Evolutionary conservation across 2,329 filamentous ascomycete genomes (phyloP).

Genomic region (Fusarium sp.): DNA sequence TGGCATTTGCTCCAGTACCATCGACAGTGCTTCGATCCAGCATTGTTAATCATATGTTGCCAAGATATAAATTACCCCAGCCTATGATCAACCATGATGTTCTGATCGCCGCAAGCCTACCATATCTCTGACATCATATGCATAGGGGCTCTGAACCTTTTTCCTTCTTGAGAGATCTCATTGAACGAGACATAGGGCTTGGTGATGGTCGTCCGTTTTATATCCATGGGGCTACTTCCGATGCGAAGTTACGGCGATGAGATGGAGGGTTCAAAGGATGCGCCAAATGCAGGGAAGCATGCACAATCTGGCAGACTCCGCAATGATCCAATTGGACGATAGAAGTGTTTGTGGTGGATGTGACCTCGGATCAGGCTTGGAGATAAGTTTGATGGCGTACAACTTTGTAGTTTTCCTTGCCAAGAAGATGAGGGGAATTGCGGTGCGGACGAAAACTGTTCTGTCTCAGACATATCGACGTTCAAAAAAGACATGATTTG

Average conservation of each 20-base stretch:
- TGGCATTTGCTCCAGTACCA: background rate
- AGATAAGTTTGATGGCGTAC: background rate
- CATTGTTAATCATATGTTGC: background rate
- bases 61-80: background rate
- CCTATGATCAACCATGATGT: background rate
- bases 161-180: background rate
- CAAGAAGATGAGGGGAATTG: background rate
- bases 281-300: slow-evolving; percentile 14
- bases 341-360: background rate
- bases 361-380: background rate
- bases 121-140: slow-evolving; percentile 35
- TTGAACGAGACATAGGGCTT: background rate
- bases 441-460: background rate
- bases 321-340: slow-evolving; percentile 14
- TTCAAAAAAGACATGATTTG: background rate
- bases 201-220: background rate
- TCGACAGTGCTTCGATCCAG: background rate
- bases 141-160: background rate
- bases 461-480: background rate
- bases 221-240: background rate
- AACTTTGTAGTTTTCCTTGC: background rate
- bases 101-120: background rate
- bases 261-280: background rate
- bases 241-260: slow-evolving; percentile 1
- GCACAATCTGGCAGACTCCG: slow-evolving; percentile 4